Percentiles rank a stretch among this genome's conserved stretches.
Evolutionary conservation across 345 rosid species (phyloP).

Genomic region (Cardamine chenopodiifolia): DNA sequence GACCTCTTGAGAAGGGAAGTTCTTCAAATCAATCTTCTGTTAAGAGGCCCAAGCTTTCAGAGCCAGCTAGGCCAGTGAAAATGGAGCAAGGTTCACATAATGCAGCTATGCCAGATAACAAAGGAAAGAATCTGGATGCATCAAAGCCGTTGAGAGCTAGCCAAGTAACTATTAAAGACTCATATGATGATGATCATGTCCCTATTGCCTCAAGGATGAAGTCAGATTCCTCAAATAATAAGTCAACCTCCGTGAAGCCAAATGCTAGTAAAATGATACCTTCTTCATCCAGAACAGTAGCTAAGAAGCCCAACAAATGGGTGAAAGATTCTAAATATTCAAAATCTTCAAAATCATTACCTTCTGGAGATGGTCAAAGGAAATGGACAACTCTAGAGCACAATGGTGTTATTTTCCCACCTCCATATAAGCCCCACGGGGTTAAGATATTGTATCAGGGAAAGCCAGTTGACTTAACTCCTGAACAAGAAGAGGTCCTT

Average conservation of each 20-base stretch:
- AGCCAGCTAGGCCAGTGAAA: conserved; percentile 36
- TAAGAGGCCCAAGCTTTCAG: conserved; percentile 74
- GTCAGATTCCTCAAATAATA: conserved; percentile 49
- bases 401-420: conserved; percentile 95
- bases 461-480: conserved; percentile 73
- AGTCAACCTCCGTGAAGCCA: conserved; percentile 53
- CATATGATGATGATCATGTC: conserved; percentile 72
- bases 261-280: conserved; percentile 54
- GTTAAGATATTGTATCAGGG: conserved; percentile 83
- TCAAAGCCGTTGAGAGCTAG: conserved; percentile 28
- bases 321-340: conserved; percentile 66
- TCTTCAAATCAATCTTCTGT: conserved; percentile 54
- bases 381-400: conserved; percentile 98
- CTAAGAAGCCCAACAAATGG: conserved; percentile 56
- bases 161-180: conserved; percentile 41
- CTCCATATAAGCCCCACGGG: conserved; percentile 86
- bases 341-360: conserved; percentile 67
- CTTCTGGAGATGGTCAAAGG: conserved; percentile 94
- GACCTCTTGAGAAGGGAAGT: conserved; percentile 68
- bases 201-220: conserved; percentile 80
- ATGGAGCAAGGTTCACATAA: conserved; percentile 38
- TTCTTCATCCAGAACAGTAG: conserved; percentile 40
- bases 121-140: conserved; percentile 37
- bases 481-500: conserved; percentile 87
- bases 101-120: conserved; percentile 38